A percentile compares a stretch with the other conserved stretches of the same genome.
Conservation (phyloP, 2,329 filamentous ascomycete genomes). For the Coleophoma cylindrospora region DNA sequence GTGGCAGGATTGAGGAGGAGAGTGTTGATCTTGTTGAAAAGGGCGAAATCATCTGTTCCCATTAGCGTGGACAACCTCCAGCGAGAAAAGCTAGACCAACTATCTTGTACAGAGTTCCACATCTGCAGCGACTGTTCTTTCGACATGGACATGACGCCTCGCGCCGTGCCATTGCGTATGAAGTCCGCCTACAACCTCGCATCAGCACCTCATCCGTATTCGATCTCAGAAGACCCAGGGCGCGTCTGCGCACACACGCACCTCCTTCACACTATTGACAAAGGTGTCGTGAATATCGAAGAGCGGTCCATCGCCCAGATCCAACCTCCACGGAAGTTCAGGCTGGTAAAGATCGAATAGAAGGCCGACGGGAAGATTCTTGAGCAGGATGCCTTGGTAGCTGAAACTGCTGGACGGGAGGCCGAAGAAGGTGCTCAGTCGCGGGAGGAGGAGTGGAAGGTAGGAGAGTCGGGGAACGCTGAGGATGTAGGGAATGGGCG, state of each 20-base stretch:
- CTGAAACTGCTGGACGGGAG: conserved; percentile 51
- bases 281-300: conserved; percentile 52
- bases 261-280: conserved; percentile 66
- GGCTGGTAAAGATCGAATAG: conserved; percentile 60
- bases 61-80: background rate
- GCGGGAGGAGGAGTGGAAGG: conserved; percentile 59
- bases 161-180: conserved; percentile 63
- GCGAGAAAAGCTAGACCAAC: conserved; percentile 31
- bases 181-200: conserved; percentile 42
- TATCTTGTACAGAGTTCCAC: conserved; percentile 59
- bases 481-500: conserved; percentile 34
- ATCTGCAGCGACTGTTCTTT: conserved; percentile 63
- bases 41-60: conserved; percentile 59
- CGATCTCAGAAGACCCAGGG: background rate
- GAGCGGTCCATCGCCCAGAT: conserved; percentile 52
- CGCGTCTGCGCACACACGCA: conserved; percentile 10
- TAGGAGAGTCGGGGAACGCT: conserved; percentile 63
- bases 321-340: conserved; percentile 56
- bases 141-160: conserved; percentile 66
- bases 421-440: conserved; percentile 57
- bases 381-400: conserved; percentile 62
- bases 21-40: conserved; percentile 70
- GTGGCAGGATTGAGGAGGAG: conserved; percentile 72
- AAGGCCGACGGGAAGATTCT: conserved; percentile 65
- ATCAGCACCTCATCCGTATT: conserved; percentile 2